Base-by-base conservation (phyloP, 2,329 filamentous ascomycete genomes). In the Malbranchea zuffiana region DNA sequence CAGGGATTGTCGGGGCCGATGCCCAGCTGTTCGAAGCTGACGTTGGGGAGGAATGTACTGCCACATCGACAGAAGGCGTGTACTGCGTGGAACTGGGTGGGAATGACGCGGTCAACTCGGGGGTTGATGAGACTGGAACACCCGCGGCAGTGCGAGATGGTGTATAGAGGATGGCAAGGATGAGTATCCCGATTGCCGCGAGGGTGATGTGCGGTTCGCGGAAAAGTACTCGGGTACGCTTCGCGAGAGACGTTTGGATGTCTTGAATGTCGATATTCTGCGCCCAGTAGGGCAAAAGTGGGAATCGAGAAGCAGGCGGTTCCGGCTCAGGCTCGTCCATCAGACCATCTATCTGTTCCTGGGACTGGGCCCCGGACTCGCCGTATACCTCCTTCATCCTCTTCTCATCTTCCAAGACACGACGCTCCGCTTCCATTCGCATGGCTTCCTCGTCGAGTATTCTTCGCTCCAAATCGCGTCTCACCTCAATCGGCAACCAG, bases 401-500 rank as follows among this genome's bases (percentile, higher is more conserved):
- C 25, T 43, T 43, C 17, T 44, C 32, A 16, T 44, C 42, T 20
- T 51, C 33, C 26, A 42, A 17, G 37, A 43, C 23, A 26, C 44
- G 36, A 24, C 44, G 40, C 16, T 48, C 43, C 5, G 47, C 47
- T 3, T 51, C 47, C 10, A 44, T 39, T 44, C 32, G 39, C 18
- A 46, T 42, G 12, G 46, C 43, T 38, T 65, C 60, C 32, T 69
- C 65, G 21, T 68, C 58, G 6, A 57, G 43, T 19, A 62, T 51
- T 41, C 54, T 50, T 25, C 51, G 52, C 41, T 75, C 71, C 16
- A 78, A 45, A 13, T 62, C 61, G 31, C 65, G 63, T 25, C 68
- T 61, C 6, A 73, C 47, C 6, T 69, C 65, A 3, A 71, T 66
- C 2, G 67, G 66, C 17, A 78, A 62, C 67, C 69, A 74, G 3